Percentiles rank a stretch among this genome's conserved stretches.
Evolutionary conservation across 1,284 basidiomycete species (phyloP).

Genomic region (Agroathelia rolfsii): DNA sequence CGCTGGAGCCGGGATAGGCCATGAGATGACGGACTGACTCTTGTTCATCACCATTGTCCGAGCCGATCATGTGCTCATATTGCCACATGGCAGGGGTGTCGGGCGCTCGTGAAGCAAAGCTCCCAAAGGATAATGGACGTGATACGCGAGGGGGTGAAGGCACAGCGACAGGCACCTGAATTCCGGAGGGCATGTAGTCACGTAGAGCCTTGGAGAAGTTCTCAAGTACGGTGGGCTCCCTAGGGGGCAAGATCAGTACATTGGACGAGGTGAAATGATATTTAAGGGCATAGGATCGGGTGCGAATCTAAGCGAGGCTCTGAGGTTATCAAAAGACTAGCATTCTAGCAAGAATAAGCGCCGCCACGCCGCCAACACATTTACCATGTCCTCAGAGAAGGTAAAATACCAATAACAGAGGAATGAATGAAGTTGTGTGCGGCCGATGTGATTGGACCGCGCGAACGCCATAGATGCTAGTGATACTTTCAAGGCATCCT

Average conservation of each 20-base stretch:
- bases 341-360: too few relatives aligned
- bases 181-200: constrained; percentile 41
- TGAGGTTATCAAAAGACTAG: too few relatives aligned
- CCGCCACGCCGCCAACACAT: too few relatives aligned
- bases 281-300: too few relatives aligned
- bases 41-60: constrained; percentile 19
- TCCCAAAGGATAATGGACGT: constrained; percentile 37
- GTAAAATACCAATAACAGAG: too few relatives aligned
- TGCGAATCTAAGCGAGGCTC: too few relatives aligned
- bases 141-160: constrained; percentile 42
- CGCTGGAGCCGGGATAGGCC: constrained; percentile 19
- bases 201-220: constrained; percentile 40
- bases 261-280: too few relatives aligned
- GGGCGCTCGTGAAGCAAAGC: constrained; percentile 16
- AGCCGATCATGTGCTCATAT: constrained; percentile 11
- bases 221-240: constrained; percentile 39
- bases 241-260: constrained; percentile 16
- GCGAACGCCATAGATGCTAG: too few relatives aligned
- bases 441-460: too few relatives aligned
- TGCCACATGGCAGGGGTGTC: not conserved
- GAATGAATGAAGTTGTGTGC: too few relatives aligned
- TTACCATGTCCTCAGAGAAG: too few relatives aligned
- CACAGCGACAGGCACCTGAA: constrained; percentile 35
- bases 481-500: too few relatives aligned
- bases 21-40: constrained; percentile 10